phyloP scores from a whole-genome alignment of 768 basidiomycete genomes.

The Podaxis carcinomalis region DNA sequence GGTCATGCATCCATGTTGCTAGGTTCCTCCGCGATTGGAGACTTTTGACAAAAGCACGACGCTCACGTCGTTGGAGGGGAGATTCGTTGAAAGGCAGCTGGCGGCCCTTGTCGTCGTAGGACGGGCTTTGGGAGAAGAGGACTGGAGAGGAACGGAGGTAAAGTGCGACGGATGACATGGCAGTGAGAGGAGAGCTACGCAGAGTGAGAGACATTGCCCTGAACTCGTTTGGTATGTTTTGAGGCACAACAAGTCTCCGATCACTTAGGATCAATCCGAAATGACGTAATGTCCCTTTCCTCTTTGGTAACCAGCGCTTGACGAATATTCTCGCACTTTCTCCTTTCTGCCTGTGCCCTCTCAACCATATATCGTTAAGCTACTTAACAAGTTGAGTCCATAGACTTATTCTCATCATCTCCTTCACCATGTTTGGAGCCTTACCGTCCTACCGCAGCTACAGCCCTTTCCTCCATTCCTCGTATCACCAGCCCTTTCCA shows the following conservation, averaged over 20 bases:
- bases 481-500: slow-evolving; percentile 19
- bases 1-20: neutral
- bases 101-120: slow-evolving; percentile 39
- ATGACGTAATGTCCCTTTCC: neutral
- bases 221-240: slow-evolving; percentile 5
- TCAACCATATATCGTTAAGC: neutral
- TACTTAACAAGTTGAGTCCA: neutral
- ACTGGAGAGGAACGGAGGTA: slow-evolving; percentile 21
- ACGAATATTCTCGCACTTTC: neutral
- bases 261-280: slow-evolving; percentile 15
- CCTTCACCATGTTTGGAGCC: neutral
- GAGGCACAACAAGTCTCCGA: slow-evolving; percentile 9
- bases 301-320: neutral
- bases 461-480: slow-evolving; percentile 23
- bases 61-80: slow-evolving; percentile 41
- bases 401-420: neutral
- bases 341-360: neutral
- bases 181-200: slow-evolving; percentile 1
- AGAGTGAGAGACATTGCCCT: slow-evolving; percentile 1
- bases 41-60: slow-evolving; percentile 46
- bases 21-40: slow-evolving; percentile 23
- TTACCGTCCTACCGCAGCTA: slow-evolving; percentile 11
- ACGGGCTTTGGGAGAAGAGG: slow-evolving; percentile 21
- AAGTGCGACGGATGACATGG: slow-evolving; percentile 21
- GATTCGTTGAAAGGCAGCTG: slow-evolving; percentile 43